Base-by-base conservation (phyloP, 352 stramenopile genomes). In the Aphanomyces invadans region DNA sequence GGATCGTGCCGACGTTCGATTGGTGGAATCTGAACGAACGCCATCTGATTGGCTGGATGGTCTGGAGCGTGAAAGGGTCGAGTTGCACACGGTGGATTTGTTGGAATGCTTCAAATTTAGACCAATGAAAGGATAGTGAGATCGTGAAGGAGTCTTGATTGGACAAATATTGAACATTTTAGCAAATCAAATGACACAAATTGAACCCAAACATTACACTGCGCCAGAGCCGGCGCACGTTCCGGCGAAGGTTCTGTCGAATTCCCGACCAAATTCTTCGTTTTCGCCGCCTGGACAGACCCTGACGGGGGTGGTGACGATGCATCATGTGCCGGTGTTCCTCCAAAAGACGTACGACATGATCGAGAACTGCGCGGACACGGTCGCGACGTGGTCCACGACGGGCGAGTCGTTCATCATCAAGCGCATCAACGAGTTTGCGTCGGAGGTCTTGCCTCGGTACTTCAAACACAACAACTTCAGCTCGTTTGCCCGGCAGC, bases 401-500 rank as follows among this genome's bases (percentile, higher is more conserved):
- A 65, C 59, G 39, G 76, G 76, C 12, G 73, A 81, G 26, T 76
- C 71, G 28, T 80, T 83, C 60, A 62, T 83, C 17, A 76, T 79
- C 61, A 79, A 79, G 62, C 69, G 77, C 48, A 72, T 77, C 28
- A 76, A 81, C 49, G 71, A 77, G 44, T 83, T 83, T 70, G 74
- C 76, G 2, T 70, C 73, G 32, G 73, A 81, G 55, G 69, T 83
- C 25, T 75, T 83, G 49, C 76, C 76, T 19, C 56, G 67, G n/a
- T 83, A 81, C 67, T 83, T 83, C 68, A 83, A 83, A 67, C 76
- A 83, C 73, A 76, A 74, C 64, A 83, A 83, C 59, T 82, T 83
- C 52, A 72, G 65, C 32, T 76, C 65, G 17, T 83, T 83, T 65
- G 74, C 80, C 25, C 64, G 76, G 23, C 76, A 83, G 62, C 66